A percentile compares a stretch with the other conserved stretches of the same genome.
phyloP scores from a whole-genome alignment of 177 flowering plant species.

The Vitis hybrid region DNA sequence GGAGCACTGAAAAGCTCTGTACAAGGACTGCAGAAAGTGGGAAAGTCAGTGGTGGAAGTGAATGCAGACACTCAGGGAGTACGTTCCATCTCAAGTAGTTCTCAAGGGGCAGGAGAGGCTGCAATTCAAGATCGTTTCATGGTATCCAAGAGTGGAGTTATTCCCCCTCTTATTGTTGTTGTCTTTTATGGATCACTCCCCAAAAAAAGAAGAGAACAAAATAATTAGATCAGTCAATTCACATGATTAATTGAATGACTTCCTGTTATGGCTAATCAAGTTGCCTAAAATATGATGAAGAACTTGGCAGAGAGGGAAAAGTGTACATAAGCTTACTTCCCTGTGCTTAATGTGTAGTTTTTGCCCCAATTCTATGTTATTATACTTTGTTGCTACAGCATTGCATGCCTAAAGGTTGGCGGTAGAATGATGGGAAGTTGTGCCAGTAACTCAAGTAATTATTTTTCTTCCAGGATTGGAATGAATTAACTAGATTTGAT shows the following conservation, averaged over 20 bases:
- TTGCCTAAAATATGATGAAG: neutral
- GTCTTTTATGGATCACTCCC: neutral
- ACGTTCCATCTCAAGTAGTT: slow-evolving; percentile 23
- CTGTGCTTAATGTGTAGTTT: neutral
- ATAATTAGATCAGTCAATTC: neutral
- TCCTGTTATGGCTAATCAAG: neutral
- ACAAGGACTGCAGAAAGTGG: slow-evolving; percentile 28
- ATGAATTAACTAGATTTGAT: no score
- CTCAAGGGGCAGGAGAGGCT: slow-evolving; percentile 25
- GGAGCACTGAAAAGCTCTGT: slow-evolving; percentile 32
- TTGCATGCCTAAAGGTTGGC: no score
- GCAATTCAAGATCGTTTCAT: slow-evolving; percentile 29
- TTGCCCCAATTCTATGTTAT: neutral
- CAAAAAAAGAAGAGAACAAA: neutral
- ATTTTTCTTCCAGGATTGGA: no score
- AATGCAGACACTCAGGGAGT: slow-evolving; percentile 22
- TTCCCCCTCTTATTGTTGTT: neutral
- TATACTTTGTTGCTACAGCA: no score
- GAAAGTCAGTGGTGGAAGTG: slow-evolving; percentile 24
- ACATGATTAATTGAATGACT: neutral
- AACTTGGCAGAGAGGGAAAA: neutral
- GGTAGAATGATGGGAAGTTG: no score
- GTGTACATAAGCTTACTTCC: neutral
- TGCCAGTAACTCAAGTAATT: no score
- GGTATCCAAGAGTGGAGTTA: slow-evolving; percentile 23